phyloP scores from a whole-genome alignment of 1,139 yeast genomes.

The Spathaspora sp. region DNA sequence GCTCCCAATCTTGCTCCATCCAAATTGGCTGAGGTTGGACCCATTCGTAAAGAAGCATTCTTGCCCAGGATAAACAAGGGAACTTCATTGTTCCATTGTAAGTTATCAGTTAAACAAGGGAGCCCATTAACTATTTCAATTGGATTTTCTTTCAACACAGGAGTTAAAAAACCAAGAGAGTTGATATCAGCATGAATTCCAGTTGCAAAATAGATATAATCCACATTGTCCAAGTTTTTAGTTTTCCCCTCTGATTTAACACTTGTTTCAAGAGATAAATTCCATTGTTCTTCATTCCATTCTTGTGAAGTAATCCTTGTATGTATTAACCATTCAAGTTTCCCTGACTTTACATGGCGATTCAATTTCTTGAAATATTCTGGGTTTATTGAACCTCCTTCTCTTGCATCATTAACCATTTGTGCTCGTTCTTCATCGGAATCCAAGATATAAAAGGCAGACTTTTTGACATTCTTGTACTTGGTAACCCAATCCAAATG shows the following conservation, averaged over 20 bases:
- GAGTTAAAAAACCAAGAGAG: constrained; percentile 28
- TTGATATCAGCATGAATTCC: constrained; percentile 37
- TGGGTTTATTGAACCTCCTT: constrained; percentile 52
- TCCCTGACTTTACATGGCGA: constrained; percentile 31
- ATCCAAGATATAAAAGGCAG: constrained; percentile 44
- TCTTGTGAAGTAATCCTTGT: constrained; percentile 22
- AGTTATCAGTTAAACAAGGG: constrained; percentile 46
- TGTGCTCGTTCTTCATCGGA: constrained; percentile 42
- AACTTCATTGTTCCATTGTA: constrained; percentile 40
- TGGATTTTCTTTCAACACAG: constrained; percentile 24
- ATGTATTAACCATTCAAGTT: constrained; percentile 22
- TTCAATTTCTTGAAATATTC: constrained; percentile 37
- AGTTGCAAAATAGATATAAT: constrained; percentile 45
- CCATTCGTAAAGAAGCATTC: constrained; percentile 44
- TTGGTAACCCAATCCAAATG: constrained; percentile 56
- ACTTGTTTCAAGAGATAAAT: constrained; percentile 12
- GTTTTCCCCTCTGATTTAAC: constrained; percentile 5
- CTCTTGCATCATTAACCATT: constrained; percentile 44
- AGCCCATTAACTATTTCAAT: constrained; percentile 36
- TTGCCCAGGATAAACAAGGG: constrained; percentile 47
- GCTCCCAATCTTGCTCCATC: constrained; percentile 52
- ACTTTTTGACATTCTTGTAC: constrained; percentile 42
- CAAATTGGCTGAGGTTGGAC: constrained; percentile 50
- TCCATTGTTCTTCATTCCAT: constrained; percentile 23
- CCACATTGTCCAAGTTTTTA: constrained; percentile 17